Evolutionary conservation across 768 basidiomycete species (phyloP).

Genomic region (Pleurotus ostreatus): DNA sequence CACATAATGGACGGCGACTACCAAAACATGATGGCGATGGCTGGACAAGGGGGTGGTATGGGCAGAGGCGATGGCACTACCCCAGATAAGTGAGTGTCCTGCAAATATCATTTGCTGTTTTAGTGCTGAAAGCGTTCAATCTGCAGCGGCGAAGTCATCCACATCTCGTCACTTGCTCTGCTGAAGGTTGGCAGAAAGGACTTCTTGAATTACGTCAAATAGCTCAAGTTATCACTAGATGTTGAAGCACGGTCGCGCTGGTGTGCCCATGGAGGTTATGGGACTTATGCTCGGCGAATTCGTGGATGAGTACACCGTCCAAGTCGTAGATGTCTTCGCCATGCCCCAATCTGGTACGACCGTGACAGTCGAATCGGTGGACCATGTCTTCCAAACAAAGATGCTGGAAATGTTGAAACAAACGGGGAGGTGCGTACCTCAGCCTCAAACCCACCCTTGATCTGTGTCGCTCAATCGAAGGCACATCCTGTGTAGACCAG

Average conservation of each 20-base stretch:
- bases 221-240: conserved; percentile 51
- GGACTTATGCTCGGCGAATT: conserved; percentile 97
- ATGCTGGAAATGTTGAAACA: conserved; percentile 99
- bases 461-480: conserved; percentile 10
- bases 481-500: conserved; percentile 51
- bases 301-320: conserved; percentile 94
- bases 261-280: conserved; percentile 99
- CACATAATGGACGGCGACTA: conserved; percentile 46
- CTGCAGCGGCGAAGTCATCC: conserved; percentile 84
- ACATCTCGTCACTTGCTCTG: conserved; percentile 95
- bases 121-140: neutral
- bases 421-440: conserved; percentile 76
- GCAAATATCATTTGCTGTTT: neutral
- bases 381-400: conserved; percentile 97
- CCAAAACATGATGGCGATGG: conserved; percentile 46
- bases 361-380: conserved; percentile 95
- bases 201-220: neutral
- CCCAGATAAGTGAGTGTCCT: conserved; percentile 67
- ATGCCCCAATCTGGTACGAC: conserved; percentile 99
- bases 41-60: conserved; percentile 36
- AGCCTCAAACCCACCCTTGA: conserved; percentile 3
- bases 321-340: conserved; percentile 95
- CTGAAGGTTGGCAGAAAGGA: conserved; percentile 66
- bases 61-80: conserved; percentile 45
- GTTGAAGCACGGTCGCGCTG: conserved; percentile 98